These are phyloP conservation scores for Phaeophleospora eucalypticola DNA, from an alignment of 2,329 filamentous ascomycete genomes.

Conservation along the genomic window DNA sequence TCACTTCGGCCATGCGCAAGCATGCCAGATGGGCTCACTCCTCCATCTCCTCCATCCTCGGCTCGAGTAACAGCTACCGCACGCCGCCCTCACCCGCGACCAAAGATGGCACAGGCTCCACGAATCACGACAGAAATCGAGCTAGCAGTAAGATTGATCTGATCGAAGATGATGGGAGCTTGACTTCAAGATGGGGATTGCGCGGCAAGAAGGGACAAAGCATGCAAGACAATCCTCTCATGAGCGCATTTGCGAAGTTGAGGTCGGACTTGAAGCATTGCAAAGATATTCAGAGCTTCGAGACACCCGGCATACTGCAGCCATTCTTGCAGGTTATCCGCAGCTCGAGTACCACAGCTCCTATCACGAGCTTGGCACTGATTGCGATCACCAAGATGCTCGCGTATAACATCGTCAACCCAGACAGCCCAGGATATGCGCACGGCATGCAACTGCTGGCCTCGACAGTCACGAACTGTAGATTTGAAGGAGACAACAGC, in stretches of 20 bases:
- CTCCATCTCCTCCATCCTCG: conserved; percentile 91
- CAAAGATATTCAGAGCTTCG: conserved; percentile 82
- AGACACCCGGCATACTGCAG: conserved; percentile 82
- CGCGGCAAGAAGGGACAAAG: conserved; percentile 94
- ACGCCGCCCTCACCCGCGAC: conserved; percentile 14
- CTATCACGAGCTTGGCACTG: conserved; percentile 90
- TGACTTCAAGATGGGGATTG: conserved; percentile 85
- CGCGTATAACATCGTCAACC: conserved; percentile 84
- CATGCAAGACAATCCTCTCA: conserved; percentile 94
- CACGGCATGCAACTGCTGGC: conserved; percentile 93
- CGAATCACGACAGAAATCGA: conserved; percentile 33
- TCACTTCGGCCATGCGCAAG: conserved; percentile 97
- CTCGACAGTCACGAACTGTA: conserved; percentile 92
- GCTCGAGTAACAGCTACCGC: conserved; percentile 34
- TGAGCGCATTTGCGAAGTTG: conserved; percentile 87
- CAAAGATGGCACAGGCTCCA: conserved; percentile 13
- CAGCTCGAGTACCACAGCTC: conserved; percentile 89
- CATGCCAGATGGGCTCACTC: conserved; percentile 94
- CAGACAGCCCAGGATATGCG: conserved; percentile 78
- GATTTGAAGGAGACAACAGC: conserved; percentile 94
- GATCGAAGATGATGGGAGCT: conserved; percentile 38
- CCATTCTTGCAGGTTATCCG: conserved; percentile 96
- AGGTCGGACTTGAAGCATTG: conserved; percentile 82
- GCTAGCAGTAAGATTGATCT: conserved; percentile 32
- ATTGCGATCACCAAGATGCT: conserved; percentile 95